These are phyloP conservation scores for Guillardia theta DNA, from an alignment of 78 protist species.

Conservation along the genomic window DNA sequence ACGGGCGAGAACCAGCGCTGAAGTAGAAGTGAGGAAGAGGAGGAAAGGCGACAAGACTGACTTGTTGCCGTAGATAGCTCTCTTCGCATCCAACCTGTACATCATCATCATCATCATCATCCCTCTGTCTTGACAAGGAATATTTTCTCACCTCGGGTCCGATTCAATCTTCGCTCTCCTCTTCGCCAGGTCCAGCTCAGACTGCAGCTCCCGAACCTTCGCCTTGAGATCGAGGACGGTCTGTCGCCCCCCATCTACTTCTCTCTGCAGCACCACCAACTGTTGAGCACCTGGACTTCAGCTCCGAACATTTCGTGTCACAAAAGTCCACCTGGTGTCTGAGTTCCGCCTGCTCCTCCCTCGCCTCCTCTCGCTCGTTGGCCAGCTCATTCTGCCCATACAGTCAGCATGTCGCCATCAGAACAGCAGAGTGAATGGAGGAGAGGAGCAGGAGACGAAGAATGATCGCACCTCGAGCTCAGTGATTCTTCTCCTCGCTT, in stretches of 20 bases:
- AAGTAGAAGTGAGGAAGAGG: too few species aligned
- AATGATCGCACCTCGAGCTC: background rate
- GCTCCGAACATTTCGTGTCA: background rate
- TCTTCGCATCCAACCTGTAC: too few species aligned
- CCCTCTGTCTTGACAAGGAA: too few species aligned
- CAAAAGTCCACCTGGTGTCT: background rate
- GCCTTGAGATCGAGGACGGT: background rate
- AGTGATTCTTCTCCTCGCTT: background rate
- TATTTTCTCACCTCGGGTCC: too few species aligned
- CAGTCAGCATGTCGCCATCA: background rate
- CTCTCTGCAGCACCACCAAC: background rate
- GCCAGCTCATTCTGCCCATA: background rate
- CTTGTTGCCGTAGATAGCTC: too few species aligned
- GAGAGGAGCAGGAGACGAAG: background rate
- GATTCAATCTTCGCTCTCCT: background rate
- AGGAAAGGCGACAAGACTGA: too few species aligned
- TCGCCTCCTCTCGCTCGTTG: background rate
- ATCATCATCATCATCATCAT: too few species aligned
- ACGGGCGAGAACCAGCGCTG: constrained; percentile 14
- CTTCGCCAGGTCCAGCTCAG: background rate
- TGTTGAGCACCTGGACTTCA: background rate
- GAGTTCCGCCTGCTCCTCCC: background rate
- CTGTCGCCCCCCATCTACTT: background rate
- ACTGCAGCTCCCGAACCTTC: background rate
- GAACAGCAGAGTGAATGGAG: background rate